Percentiles rank a stretch among this genome's conserved stretches.
Evolutionary conservation across 371 early-diverging fungal species (phyloP).

Genomic region (Capillidium heterosporum): DNA sequence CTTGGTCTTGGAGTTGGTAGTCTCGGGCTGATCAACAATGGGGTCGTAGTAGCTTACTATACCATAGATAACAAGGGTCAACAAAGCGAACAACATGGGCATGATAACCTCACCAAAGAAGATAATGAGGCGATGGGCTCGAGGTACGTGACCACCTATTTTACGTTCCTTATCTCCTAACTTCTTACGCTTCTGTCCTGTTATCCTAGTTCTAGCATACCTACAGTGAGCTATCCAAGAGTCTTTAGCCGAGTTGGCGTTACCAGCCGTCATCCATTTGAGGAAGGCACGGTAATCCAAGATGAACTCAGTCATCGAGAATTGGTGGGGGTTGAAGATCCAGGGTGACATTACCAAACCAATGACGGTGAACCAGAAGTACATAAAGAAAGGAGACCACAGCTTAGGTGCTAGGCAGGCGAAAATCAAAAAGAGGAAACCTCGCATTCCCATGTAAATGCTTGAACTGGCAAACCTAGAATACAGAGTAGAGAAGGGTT

Average conservation of each 20-base stretch:
- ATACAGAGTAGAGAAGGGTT: slow-evolving; percentile 54
- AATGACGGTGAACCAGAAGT: slow-evolving; percentile 73
- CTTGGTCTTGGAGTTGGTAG: not conserved
- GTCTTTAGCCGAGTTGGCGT: slow-evolving; percentile 45
- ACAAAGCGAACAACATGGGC: slow-evolving; percentile 43
- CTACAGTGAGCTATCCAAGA: slow-evolving; percentile 71
- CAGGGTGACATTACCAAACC: slow-evolving; percentile 61
- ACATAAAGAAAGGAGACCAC: slow-evolving; percentile 22
- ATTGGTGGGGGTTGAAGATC: slow-evolving; percentile 72
- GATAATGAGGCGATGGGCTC: slow-evolving; percentile 45
- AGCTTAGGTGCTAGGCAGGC: slow-evolving; percentile 39
- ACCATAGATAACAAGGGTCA: slow-evolving; percentile 29
- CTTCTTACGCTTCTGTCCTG: slow-evolving; percentile 58
- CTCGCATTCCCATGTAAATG: slow-evolving; percentile 58
- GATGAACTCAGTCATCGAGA: slow-evolving; percentile 51
- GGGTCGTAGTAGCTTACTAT: slow-evolving; percentile 2
- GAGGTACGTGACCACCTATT: slow-evolving; percentile 37
- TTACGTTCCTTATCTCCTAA: slow-evolving; percentile 35
- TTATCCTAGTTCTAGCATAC: slow-evolving; percentile 49
- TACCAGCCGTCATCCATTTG: slow-evolving; percentile 69
- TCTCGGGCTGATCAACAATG: not conserved
- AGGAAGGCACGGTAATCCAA: slow-evolving; percentile 63
- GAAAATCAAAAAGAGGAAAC: slow-evolving; percentile 51
- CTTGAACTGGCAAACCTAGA: slow-evolving; percentile 60
- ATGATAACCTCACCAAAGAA: slow-evolving; percentile 53